phyloP scores from a whole-genome alignment of 1,139 yeast species.

The Saccharomyces hybrid region DNA sequence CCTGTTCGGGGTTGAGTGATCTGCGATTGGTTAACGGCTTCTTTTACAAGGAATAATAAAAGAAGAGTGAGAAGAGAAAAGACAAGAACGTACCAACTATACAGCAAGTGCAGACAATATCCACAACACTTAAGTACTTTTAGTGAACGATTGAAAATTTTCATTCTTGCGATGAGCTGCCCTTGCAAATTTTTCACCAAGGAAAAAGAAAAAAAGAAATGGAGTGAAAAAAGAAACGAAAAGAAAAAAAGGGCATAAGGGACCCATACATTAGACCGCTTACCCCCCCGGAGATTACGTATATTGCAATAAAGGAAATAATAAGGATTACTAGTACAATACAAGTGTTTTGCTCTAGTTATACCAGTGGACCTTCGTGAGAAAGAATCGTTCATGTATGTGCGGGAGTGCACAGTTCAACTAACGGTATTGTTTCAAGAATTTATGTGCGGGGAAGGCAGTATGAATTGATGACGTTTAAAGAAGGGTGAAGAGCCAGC shows the following conservation, averaged over 20 bases:
- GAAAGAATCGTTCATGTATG: neutral
- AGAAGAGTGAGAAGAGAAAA: constrained; percentile 9
- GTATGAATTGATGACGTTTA: neutral
- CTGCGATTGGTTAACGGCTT: neutral
- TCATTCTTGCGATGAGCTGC: neutral
- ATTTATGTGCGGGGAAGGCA: neutral
- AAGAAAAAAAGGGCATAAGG: constrained; percentile 2
- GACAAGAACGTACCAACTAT: neutral
- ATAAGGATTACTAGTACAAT: neutral
- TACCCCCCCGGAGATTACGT: neutral
- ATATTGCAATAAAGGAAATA: neutral
- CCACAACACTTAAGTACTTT: neutral
- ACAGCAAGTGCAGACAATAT: neutral
- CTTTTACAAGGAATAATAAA: constrained; percentile 4
- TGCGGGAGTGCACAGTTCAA: neutral
- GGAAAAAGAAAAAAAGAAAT: neutral
- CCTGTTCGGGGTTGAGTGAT: neutral
- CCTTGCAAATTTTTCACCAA: neutral
- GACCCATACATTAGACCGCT: neutral
- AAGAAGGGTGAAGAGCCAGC: neutral
- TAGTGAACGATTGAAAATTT: neutral
- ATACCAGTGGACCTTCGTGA: neutral
- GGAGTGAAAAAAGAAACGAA: constrained; percentile 6
- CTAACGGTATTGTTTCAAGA: neutral
- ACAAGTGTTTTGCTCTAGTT: neutral